These are phyloP conservation scores for Lentinula novae-zelandiae DNA, from an alignment of 1,284 basidiomycete species.

Conservation along the genomic window DNA sequence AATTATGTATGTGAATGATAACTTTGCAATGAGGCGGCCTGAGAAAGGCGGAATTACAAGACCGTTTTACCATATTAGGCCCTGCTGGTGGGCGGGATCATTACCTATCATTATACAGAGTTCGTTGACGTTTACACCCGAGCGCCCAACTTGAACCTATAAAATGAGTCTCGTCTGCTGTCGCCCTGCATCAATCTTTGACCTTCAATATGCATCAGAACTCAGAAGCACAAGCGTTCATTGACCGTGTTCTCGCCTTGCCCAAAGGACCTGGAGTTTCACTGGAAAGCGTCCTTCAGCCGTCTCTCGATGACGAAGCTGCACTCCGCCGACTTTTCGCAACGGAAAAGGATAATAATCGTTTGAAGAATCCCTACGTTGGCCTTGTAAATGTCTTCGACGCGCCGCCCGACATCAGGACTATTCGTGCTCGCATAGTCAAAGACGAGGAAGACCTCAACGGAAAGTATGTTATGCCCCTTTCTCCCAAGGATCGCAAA, in stretches of 20 bases:
- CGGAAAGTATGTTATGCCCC: conserved; percentile 43
- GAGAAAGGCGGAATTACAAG: no score
- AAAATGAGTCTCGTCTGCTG: neutral
- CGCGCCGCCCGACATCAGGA: conserved; percentile 41
- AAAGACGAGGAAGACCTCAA: conserved; percentile 34
- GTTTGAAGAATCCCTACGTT: conserved; percentile 43
- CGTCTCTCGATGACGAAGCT: conserved; percentile 50
- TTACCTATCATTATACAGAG: no score
- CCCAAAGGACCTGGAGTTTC: conserved; percentile 34
- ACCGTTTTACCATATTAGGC: neutral
- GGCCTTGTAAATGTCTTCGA: conserved; percentile 56
- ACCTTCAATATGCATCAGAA: conserved; percentile 19
- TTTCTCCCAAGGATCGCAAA: conserved; percentile 33
- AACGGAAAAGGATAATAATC: conserved; percentile 40
- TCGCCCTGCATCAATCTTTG: neutral
- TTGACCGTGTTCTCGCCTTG: conserved; percentile 35
- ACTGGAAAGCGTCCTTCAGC: conserved; percentile 41
- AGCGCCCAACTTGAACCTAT: neutral
- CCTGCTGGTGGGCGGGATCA: no score
- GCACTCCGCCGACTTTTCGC: conserved; percentile 52
- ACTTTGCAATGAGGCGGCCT: neutral
- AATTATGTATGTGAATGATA: neutral
- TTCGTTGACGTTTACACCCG: no score
- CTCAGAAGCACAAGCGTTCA: conserved; percentile 38
- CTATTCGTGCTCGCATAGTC: conserved; percentile 39